phyloP scores from a whole-genome alignment of 2,329 filamentous ascomycete genomes.

The Didymella keratinophila region DNA sequence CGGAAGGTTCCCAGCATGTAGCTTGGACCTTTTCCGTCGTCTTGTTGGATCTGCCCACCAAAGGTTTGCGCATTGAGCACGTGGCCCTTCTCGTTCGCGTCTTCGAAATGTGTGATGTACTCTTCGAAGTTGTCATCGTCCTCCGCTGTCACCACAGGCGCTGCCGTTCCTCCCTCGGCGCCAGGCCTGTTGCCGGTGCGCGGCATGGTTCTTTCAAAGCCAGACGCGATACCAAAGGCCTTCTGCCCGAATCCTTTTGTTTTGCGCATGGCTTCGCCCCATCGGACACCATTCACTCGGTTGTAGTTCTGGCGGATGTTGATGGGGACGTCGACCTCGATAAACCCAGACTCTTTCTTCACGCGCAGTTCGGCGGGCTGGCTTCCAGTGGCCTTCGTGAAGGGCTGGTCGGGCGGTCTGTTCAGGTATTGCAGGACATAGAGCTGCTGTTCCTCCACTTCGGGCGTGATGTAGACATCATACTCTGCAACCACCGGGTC shows the following conservation, averaged over 20 bases:
- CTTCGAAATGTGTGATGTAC: constrained; percentile 61
- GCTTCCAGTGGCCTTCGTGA: constrained; percentile 61
- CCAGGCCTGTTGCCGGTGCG: constrained; percentile 39
- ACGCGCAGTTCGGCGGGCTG: constrained; percentile 78
- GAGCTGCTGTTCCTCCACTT: constrained; percentile 61
- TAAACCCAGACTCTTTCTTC: constrained; percentile 81
- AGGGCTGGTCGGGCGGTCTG: constrained; percentile 69
- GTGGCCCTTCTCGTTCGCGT: constrained; percentile 72
- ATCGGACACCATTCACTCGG: constrained; percentile 79
- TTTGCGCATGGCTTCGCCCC: constrained; percentile 77
- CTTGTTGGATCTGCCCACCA: constrained; percentile 77
- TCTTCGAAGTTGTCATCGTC: constrained; percentile 73
- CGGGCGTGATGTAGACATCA: constrained; percentile 85
- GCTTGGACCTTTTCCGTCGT: constrained; percentile 72
- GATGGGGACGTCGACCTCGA: constrained; percentile 92
- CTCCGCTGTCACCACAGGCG: constrained; percentile 51
- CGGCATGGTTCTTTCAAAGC: constrained; percentile 51
- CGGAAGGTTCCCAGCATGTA: constrained; percentile 96
- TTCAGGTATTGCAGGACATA: constrained; percentile 92
- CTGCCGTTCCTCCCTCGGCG: constrained; percentile 29
- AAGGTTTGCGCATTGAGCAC: constrained; percentile 83
- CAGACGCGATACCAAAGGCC: constrained; percentile 57
- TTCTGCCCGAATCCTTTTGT: constrained; percentile 54
- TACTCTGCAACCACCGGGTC: constrained; percentile 67
- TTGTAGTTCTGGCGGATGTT: constrained; percentile 78